A percentile compares a stretch with the other conserved stretches of the same genome.
phyloP scores from a whole-genome alignment of 352 stramenopile species.

The Phytophthora podocarpi region DNA sequence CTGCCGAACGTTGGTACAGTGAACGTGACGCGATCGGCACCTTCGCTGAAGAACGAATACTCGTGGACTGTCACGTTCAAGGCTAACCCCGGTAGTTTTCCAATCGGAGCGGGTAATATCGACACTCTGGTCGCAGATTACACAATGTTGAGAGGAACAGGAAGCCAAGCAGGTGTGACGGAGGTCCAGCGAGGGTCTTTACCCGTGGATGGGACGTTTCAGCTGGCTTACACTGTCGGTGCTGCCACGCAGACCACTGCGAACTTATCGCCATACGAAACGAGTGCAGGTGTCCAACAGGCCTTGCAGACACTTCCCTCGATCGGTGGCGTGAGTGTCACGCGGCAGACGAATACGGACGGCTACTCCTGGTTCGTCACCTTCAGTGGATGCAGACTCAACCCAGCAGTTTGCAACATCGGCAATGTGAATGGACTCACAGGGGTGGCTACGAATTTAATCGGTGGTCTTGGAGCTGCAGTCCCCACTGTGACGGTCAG shows the following conservation, averaged over 20 bases:
- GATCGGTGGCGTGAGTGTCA: constrained; percentile 72
- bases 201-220: constrained; percentile 67
- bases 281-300: constrained; percentile 41
- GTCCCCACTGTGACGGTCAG: constrained; percentile 51
- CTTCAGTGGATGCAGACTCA: constrained; percentile 83
- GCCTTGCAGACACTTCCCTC: constrained; percentile 53
- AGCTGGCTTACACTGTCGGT: constrained; percentile 50
- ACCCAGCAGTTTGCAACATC: constrained; percentile 89
- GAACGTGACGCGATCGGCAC: constrained; percentile 77
- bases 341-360: constrained; percentile 54
- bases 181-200: constrained; percentile 53
- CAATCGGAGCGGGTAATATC: constrained; percentile 74
- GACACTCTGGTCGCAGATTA: constrained; percentile 47
- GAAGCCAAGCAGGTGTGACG: constrained; percentile 42
- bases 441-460: constrained; percentile 45
- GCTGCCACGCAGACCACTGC: constrained; percentile 38
- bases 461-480: constrained; percentile 43
- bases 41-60: constrained; percentile 91
- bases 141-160: constrained; percentile 50
- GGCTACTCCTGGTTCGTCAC: constrained; percentile 92
- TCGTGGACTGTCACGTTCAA: constrained; percentile 94
- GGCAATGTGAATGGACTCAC: constrained; percentile 79
- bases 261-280: constrained; percentile 64
- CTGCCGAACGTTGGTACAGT: constrained; percentile 94
- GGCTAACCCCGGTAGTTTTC: constrained; percentile 93